A percentile compares a stretch with the other conserved stretches of the same genome.
Conservation (phyloP, 2,329 filamentous ascomycete species). For the Colletotrichum spaethianum region DNA sequence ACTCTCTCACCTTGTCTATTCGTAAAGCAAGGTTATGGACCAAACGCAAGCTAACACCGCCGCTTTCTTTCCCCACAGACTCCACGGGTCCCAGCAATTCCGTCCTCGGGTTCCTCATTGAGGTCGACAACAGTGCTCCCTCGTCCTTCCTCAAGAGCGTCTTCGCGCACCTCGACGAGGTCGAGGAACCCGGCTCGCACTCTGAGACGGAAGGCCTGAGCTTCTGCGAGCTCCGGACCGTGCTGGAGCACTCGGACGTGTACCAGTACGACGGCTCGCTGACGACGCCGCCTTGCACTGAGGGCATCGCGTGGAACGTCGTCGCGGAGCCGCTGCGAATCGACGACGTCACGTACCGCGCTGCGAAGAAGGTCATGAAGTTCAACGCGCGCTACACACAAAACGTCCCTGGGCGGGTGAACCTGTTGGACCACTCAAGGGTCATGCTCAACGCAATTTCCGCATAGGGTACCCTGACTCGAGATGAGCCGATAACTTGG, state of each 20-base stretch:
- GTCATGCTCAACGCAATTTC: constrained; percentile 25
- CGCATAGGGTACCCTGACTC: background rate
- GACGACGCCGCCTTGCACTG: constrained; percentile 74
- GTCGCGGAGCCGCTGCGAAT: constrained; percentile 63
- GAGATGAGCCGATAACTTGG: background rate
- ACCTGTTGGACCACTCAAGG: constrained; percentile 53
- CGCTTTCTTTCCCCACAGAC: constrained; percentile 4
- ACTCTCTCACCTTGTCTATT: too few species aligned
- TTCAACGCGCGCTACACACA: constrained; percentile 71
- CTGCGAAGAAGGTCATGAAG: constrained; percentile 66
- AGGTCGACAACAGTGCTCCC: constrained; percentile 45
- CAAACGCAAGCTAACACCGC: background rate
- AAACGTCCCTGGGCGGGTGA: constrained; percentile 60
- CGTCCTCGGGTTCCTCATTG: constrained; percentile 57
- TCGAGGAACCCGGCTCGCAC: constrained; percentile 55
- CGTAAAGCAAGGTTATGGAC: background rate
- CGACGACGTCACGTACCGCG: constrained; percentile 63
- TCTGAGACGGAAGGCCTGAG: constrained; percentile 55
- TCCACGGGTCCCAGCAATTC: constrained; percentile 49
- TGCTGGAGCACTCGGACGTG: constrained; percentile 55
- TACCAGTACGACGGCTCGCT: constrained; percentile 71
- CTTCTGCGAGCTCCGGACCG: constrained; percentile 56
- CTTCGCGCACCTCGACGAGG: constrained; percentile 55
- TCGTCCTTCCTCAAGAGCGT: constrained; percentile 53
- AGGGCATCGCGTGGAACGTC: constrained; percentile 69